Evolutionary conservation across 2,329 filamentous ascomycete species (phyloP).

Genomic region (Dactylellina sp.): DNA sequence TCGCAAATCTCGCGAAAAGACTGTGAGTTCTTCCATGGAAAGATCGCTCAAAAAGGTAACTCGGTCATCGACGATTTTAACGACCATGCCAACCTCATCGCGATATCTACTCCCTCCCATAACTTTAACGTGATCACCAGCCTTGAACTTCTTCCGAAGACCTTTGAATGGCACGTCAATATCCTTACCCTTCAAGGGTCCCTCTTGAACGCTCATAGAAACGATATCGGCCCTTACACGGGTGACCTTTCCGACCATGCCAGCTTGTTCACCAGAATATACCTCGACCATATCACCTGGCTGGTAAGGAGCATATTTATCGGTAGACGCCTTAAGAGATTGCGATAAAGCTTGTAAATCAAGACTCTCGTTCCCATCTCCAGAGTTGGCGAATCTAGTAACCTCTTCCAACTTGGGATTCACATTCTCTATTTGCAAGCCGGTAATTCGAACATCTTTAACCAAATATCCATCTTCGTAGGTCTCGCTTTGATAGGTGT

Average conservation of each 20-base stretch:
- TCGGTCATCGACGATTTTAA: slow-evolving; percentile 89
- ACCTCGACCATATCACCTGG: slow-evolving; percentile 97
- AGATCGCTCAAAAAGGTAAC: slow-evolving; percentile 94
- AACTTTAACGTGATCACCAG: slow-evolving; percentile 98
- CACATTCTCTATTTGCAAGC: slow-evolving; percentile 86
- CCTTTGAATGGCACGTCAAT: slow-evolving; percentile 95
- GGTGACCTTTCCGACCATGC: slow-evolving; percentile 84
- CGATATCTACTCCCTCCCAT: slow-evolving; percentile 94
- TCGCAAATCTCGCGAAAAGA: slow-evolving; percentile 96
- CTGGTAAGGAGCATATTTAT: slow-evolving; percentile 77
- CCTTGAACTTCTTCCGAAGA: slow-evolving; percentile 88
- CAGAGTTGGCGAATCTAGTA: slow-evolving; percentile 86
- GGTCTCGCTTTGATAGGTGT: slow-evolving; percentile 86
- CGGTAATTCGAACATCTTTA: slow-evolving; percentile 91
- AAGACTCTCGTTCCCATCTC: slow-evolving; percentile 92
- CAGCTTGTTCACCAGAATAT: slow-evolving; percentile 93
- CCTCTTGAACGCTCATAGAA: slow-evolving; percentile 84
- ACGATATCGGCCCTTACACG: slow-evolving; percentile 93
- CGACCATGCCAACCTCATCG: slow-evolving; percentile 96
- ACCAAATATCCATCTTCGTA: slow-evolving; percentile 94
- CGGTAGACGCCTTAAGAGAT: slow-evolving; percentile 84
- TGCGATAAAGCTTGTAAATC: slow-evolving; percentile 91
- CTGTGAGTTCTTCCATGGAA: slow-evolving; percentile 91
- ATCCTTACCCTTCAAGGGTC: slow-evolving; percentile 81
- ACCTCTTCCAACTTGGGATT: slow-evolving; percentile 95